Conservation (phyloP, 441 rosid genomes). For the Aquilaria agallochum region DNA sequence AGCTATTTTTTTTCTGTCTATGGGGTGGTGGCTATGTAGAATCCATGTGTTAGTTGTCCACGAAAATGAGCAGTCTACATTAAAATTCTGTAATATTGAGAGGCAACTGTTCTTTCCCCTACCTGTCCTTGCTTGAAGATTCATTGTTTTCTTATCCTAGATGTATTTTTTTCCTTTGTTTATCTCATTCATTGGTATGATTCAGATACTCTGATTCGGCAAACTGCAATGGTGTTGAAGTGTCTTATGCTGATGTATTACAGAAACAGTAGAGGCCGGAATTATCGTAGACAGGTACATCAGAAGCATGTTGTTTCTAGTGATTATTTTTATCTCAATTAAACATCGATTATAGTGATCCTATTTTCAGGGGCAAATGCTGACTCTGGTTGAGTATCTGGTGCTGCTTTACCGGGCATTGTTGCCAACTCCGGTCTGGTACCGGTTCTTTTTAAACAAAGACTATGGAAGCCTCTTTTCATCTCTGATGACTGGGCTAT, state of each 20-base stretch:
- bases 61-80: background rate
- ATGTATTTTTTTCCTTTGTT: conserved; percentile 6
- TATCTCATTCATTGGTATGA: conserved; percentile 7
- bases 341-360: conserved; percentile 9
- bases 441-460: conserved; percentile 78
- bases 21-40: no score
- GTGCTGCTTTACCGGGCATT: conserved; percentile 69
- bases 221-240: conserved; percentile 66
- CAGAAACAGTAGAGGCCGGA: conserved; percentile 71
- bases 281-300: conserved; percentile 54
- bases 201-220: conserved; percentile 72
- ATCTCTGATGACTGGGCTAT: conserved; percentile 71
- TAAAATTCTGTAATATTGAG: no score
- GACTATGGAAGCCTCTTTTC: conserved; percentile 88
- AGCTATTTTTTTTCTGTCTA: no score
- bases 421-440: conserved; percentile 83
- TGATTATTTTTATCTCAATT: background rate
- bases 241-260: conserved; percentile 62
- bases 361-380: conserved; percentile 59
- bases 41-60: background rate
- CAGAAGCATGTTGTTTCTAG: background rate
- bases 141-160: background rate
- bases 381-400: conserved; percentile 69
- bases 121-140: background rate
- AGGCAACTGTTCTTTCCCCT: background rate